phyloP scores from a whole-genome alignment of 805 yeast species.

The Candida gorgasii region DNA sequence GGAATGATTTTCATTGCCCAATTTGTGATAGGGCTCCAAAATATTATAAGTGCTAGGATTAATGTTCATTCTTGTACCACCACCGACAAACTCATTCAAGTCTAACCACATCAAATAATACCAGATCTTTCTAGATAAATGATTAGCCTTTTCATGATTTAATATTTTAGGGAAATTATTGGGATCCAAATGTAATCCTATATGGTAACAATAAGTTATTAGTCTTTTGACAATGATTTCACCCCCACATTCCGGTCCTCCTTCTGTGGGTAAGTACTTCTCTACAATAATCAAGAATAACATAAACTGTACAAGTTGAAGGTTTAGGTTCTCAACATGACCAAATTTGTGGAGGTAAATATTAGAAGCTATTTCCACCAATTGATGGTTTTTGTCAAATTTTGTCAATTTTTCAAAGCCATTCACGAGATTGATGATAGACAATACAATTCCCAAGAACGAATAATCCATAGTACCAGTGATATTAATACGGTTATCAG shows the following conservation, averaged over 20 bases:
- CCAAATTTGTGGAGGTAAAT: constrained; percentile 4
- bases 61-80: background rate
- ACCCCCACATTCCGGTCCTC: background rate
- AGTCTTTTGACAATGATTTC: background rate
- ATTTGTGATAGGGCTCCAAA: background rate
- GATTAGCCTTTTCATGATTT: background rate
- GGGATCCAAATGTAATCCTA: constrained; percentile 9
- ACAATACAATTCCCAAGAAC: constrained; percentile 4
- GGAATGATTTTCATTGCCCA: constrained; percentile 7
- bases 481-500: background rate
- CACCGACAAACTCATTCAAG: background rate
- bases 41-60: background rate
- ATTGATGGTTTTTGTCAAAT: constrained; percentile 1
- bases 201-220: background rate
- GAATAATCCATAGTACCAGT: background rate
- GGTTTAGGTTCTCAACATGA: background rate
- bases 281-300: constrained; percentile 1
- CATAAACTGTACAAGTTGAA: constrained; percentile 4
- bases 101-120: constrained; percentile 7
- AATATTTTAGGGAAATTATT: background rate
- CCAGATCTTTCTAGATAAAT: constrained; percentile 10
- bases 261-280: constrained; percentile 2
- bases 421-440: constrained; percentile 5
- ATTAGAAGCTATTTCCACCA: constrained; percentile 3
- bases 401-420: constrained; percentile 1